A percentile compares a stretch with the other conserved stretches of the same genome.
Evolutionary conservation across 2,329 filamentous ascomycete species (phyloP).

Genomic region (Pseudogymnoascus sp.): DNA sequence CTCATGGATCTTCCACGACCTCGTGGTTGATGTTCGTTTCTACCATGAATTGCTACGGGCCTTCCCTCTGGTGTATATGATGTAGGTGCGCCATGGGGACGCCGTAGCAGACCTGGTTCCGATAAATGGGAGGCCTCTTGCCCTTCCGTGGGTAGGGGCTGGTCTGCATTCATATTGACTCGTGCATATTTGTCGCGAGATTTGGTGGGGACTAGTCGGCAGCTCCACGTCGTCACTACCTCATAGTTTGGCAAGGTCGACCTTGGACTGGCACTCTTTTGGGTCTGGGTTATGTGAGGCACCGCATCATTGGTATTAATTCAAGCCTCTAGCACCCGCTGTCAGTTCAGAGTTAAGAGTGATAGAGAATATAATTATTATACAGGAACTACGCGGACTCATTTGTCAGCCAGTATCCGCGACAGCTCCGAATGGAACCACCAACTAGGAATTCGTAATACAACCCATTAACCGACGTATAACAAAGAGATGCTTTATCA

Average conservation of each 20-base stretch:
- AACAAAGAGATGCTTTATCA: not conserved
- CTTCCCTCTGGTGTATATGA: not conserved
- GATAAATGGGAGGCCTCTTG: not conserved
- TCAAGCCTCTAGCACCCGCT: not conserved
- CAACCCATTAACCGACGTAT: not conserved
- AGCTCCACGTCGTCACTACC: not conserved
- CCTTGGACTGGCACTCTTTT: not conserved
- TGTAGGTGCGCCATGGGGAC: not conserved
- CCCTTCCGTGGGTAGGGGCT: not conserved
- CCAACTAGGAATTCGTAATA: not conserved
- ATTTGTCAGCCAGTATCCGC: not conserved
- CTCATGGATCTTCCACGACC: conserved; percentile 51
- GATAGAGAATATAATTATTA: not conserved
- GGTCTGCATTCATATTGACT: not conserved
- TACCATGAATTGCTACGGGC: not conserved
- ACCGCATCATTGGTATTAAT: not conserved
- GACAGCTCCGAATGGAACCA: not conserved
- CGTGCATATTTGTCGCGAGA: not conserved
- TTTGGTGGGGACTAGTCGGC: not conserved
- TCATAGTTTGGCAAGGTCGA: not conserved
- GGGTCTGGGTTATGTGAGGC: not conserved
- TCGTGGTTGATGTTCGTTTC: conserved; percentile 12
- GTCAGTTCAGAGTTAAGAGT: not conserved
- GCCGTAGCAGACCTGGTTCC: not conserved
- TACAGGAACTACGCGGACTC: not conserved